phyloP scores from a whole-genome alignment of 225 moss, liverwort and hornwort species.

The Takakia lepidozioides region DNA sequence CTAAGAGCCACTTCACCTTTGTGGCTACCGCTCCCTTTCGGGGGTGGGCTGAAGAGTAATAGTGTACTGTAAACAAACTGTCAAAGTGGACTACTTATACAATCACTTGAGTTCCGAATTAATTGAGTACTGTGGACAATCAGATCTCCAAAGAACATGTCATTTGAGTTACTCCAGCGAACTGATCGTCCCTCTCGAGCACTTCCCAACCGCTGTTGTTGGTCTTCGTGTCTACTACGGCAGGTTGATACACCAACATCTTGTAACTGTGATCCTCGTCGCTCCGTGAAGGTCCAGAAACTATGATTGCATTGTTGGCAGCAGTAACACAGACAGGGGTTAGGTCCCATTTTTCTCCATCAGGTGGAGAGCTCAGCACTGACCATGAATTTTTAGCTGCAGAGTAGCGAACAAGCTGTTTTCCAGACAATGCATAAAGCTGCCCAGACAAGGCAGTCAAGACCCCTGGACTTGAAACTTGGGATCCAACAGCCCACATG shows the following conservation, averaged over 20 bases:
- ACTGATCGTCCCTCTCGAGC: slow-evolving; percentile 20
- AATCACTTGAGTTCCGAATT: too few species aligned
- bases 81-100: too few species aligned
- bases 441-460: slow-evolving; percentile 38
- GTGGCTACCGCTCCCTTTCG: too few species aligned
- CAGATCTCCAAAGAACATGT: slow-evolving; percentile 56
- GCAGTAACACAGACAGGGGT: slow-evolving; percentile 38
- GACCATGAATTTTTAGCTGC: slow-evolving; percentile 24
- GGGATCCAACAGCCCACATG: slow-evolving; percentile 35
- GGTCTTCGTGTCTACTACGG: slow-evolving; percentile 5
- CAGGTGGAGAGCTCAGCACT: slow-evolving; percentile 41
- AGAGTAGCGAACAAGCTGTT: slow-evolving; percentile 34
- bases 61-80: too few species aligned
- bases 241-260: slow-evolving; percentile 27
- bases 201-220: slow-evolving; percentile 34
- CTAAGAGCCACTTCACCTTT: too few species aligned
- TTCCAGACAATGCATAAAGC: slow-evolving; percentile 32
- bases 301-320: slow-evolving; percentile 24
- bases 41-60: too few species aligned
- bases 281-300: slow-evolving; percentile 30
- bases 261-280: slow-evolving; percentile 9
- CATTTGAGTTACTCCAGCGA: slow-evolving; percentile 38
- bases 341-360: slow-evolving; percentile 24
- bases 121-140: too few species aligned
- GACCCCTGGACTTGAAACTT: slow-evolving; percentile 22